phyloP scores from a whole-genome alignment of 2,329 filamentous ascomycete species.

The Corniculantispora saksenae region DNA sequence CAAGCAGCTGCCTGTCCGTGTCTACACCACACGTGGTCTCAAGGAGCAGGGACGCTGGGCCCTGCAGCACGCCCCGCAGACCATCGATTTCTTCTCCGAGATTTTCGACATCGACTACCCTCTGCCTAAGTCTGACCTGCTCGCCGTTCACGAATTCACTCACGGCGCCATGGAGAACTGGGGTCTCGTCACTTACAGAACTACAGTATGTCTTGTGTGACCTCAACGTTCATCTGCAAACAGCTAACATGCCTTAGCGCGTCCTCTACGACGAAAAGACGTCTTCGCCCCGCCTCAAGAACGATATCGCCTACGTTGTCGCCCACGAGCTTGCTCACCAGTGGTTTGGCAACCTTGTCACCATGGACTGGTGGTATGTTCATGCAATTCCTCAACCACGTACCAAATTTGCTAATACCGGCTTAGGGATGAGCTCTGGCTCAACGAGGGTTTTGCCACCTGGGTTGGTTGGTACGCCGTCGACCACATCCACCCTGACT shows the following conservation, averaged over 20 bases:
- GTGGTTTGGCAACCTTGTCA: conserved; percentile 97
- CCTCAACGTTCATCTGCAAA: too few species aligned
- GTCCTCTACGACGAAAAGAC: conserved; percentile 91
- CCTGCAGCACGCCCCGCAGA: conserved; percentile 82
- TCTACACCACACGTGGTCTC: conserved; percentile 89
- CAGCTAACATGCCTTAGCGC: too few species aligned
- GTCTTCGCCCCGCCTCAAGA: conserved; percentile 84
- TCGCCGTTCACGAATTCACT: conserved; percentile 92
- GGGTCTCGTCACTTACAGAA: conserved; percentile 92
- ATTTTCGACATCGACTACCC: conserved; percentile 80
- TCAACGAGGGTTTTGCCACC: conserved; percentile 85
- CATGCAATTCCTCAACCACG: too few species aligned
- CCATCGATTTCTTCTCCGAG: conserved; percentile 91
- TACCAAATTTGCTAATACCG: too few species aligned
- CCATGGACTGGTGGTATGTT: conserved; percentile 99
- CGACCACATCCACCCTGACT: conserved; percentile 93
- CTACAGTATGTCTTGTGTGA: conserved; percentile 58
- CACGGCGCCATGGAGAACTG: conserved; percentile 98
- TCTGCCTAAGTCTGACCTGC: conserved; percentile 57
- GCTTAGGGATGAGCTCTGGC: conserved; percentile 95
- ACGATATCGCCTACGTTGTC: conserved; percentile 89
- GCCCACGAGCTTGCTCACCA: conserved; percentile 97
- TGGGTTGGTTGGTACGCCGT: conserved; percentile 67
- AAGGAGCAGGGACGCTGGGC: conserved; percentile 91
- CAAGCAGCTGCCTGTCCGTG: conserved; percentile 82